Evolutionary conservation across 2,329 filamentous ascomycete genomes (phyloP), one percentile per base, ranked within the genome.

Genomic region (Paecilomyces dactylethromorphus): DNA sequence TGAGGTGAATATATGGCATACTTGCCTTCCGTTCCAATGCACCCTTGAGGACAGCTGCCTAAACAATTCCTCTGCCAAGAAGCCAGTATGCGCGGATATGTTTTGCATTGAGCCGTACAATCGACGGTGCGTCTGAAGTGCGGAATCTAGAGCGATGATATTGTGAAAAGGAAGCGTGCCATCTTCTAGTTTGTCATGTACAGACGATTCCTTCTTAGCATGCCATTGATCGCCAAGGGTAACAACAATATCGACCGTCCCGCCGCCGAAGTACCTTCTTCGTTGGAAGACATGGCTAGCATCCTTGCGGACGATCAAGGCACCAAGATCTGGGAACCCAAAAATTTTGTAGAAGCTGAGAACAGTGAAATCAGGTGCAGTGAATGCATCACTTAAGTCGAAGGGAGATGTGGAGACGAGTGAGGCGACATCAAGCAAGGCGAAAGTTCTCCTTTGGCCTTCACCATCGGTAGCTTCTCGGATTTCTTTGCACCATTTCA

Each of bases 321-420:
- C 92, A 1, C 93, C 93, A 1, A 97, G 79, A 70, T 97, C 91
- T 0, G 93, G 93, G 64, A 97, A 97, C 1, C 94, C 93, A 72
- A 97, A 97, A n/a, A 97, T 92, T 73, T 97, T 99, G 78, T 97
- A 95, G 63, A 97, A 86, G 72, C 92, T 97, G 50, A 97, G 69
- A 0, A 91, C 89, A 0, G 85, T 88, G 64, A 97, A 97, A 71
- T 97, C 93, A 1, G 93, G 90, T 0, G 88, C 86, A 0, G 75
- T 70, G 0, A 79, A 76, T 0, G 81, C 65, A 64, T 89, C 76
- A 58, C 84, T 79, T 2, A 97, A 77, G 68, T 95, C 84, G 6
- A 97, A 78, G 0, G 85, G 85, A 3, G 89, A 85, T 0, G 92
- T 96, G 7, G 91, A 87, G 10, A 87, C 88, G 11, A 91, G 80